Evolutionary conservation across 2,329 filamentous ascomycete genomes (phyloP).

Genomic region (Fusarium ramigenum): DNA sequence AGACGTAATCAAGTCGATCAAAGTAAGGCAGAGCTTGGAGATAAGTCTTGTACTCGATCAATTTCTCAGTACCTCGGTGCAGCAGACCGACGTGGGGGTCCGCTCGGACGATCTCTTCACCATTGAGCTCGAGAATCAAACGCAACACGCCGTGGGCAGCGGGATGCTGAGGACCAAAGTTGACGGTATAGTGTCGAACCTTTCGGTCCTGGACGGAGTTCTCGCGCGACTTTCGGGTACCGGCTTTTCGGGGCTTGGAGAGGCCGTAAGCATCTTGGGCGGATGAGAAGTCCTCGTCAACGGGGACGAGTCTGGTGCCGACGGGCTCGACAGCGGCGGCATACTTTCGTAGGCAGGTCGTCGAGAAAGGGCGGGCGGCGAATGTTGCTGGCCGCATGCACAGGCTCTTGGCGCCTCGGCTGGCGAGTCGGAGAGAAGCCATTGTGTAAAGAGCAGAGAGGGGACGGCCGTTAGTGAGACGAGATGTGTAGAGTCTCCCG

Average conservation of each 20-base stretch:
- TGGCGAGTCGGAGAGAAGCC: constrained; percentile 78
- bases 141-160: constrained; percentile 98
- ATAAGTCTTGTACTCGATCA: constrained; percentile 99
- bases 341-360: constrained; percentile 69
- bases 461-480: constrained; percentile 43
- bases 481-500: constrained; percentile 45
- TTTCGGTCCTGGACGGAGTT: constrained; percentile 72
- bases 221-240: constrained; percentile 58
- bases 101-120: constrained; percentile 95
- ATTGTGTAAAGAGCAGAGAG: constrained; percentile 58
- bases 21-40: constrained; percentile 98
- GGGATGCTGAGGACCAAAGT: constrained; percentile 98
- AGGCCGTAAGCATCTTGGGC: constrained; percentile 61
- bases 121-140: constrained; percentile 95
- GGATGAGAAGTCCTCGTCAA: constrained; percentile 70
- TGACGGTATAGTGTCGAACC: constrained; percentile 98
- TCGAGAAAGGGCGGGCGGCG: constrained; percentile 70
- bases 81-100: constrained; percentile 97
- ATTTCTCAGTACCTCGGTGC: constrained; percentile 97
- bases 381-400: constrained; percentile 60
- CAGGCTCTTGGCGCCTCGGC: constrained; percentile 74
- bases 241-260: constrained; percentile 52
- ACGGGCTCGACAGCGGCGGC: constrained; percentile 59
- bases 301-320: constrained; percentile 71
- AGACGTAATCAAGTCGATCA: constrained; percentile 97